Base-by-base conservation (phyloP, 202 grass and related monocot genomes). In the Panicum hallii region DNA sequence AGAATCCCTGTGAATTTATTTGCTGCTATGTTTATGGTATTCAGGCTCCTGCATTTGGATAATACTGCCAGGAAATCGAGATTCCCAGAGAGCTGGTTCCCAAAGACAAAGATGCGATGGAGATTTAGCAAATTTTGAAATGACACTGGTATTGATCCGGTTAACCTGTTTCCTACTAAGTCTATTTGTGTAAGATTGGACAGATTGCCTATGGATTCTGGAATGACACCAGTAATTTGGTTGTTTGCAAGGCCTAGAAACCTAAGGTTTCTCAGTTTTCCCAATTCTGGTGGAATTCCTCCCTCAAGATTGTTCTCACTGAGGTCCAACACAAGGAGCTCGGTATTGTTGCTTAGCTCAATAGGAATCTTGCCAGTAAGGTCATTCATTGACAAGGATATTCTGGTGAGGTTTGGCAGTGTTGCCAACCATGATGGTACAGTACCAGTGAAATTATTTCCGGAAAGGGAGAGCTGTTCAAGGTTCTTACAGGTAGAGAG, bases 201-300 rank as follows among this genome's bases (percentile, higher is more conserved):
- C 66, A 88, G 54, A 74, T 87, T 80, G 40, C 77, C 85, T 63
- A 94, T 82, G 48, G 89, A 91, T 79, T 78, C 48, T 1, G 92
- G 89, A 74, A 94, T 91, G 40, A 12, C 28, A 56, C 89, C 87
- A 7, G 81, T 89, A 54, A 91, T 63, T 40, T 17, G 34, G 55
- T 91, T 94, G 6, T 75, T 61, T 43, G 86, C 74, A 19, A 94
- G 47, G 40, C 79, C 80, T 52, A 90, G 14, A 82, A 9, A 72
- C 14, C 1, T 16, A 34, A 94, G 84, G 22, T 70, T 85, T 77
- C 4, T 77, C 53, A 92, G 1, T 13, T 28, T 41, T 9, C 81
- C 82, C 10, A 69, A 63, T 48, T 94, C 89, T 52, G 67, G 42
- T 64, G 90, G 90, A 49, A 94, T 88, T 12, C 2, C 38, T 2